These are phyloP conservation scores for Aspergillus novoparasiticus DNA, from an alignment of 2,329 filamentous ascomycete species.

Conservation along the genomic window DNA sequence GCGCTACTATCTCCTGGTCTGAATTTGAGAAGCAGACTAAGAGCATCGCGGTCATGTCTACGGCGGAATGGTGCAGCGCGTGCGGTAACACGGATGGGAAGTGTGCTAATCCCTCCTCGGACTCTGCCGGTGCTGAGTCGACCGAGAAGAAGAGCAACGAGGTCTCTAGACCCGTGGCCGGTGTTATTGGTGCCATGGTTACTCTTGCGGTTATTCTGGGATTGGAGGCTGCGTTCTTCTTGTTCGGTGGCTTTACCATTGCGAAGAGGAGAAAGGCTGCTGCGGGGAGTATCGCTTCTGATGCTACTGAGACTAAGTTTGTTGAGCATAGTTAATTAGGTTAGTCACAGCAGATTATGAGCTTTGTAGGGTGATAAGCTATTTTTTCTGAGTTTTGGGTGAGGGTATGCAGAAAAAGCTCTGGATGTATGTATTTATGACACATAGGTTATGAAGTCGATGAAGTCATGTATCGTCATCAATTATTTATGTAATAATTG, in stretches of 20 bases:
- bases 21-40: conserved; percentile 67
- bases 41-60: conserved; percentile 67
- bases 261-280: conserved; percentile 52
- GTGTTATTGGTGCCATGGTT: conserved; percentile 75
- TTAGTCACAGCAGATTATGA: not conserved
- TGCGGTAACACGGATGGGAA: conserved; percentile 73
- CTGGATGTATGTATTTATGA: not conserved
- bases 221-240: conserved; percentile 55
- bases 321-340: not conserved
- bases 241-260: conserved; percentile 61
- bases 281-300: conserved; percentile 13
- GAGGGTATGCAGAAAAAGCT: not conserved
- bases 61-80: conserved; percentile 69
- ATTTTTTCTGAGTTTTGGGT: not conserved
- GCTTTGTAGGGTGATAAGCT: not conserved
- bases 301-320: conserved; percentile 25
- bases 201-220: conserved; percentile 66
- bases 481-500: not conserved
- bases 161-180: conserved; percentile 72
- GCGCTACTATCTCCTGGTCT: conserved; percentile 64
- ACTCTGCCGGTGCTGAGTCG: conserved; percentile 26
- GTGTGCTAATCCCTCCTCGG: conserved; percentile 52
- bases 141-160: conserved; percentile 39
- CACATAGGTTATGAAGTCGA: not conserved
- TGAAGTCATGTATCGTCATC: not conserved